These are phyloP conservation scores for Rhazya stricta DNA, from an alignment of 257 asterid genomes.

Conservation along the genomic window DNA sequence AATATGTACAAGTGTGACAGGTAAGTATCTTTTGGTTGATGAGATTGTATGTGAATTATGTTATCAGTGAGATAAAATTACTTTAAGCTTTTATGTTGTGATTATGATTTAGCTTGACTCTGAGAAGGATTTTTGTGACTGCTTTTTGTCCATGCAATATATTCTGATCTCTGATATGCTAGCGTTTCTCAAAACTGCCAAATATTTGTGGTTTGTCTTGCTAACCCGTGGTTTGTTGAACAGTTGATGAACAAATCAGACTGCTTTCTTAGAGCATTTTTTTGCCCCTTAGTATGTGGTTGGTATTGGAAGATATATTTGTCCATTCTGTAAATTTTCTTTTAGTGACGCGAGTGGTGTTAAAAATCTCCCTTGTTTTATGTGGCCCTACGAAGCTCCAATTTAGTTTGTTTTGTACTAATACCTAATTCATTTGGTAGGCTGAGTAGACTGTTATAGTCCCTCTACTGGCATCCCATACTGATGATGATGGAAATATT, in stretches of 20 bases:
- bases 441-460: neutral
- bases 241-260: neutral
- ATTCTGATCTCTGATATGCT: neutral
- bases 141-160: neutral
- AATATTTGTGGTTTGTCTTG: neutral
- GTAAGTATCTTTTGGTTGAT: conserved; percentile 33
- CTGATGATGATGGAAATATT: neutral
- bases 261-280: neutral
- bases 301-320: neutral
- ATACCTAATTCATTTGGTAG: neutral
- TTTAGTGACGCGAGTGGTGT: neutral
- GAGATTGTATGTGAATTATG: neutral
- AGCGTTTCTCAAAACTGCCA: no score
- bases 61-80: neutral
- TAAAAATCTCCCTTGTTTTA: neutral
- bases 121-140: neutral
- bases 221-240: neutral
- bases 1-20: conserved; percentile 97
- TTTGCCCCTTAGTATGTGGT: no score
- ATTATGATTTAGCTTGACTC: neutral
- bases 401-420: neutral
- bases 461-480: neutral
- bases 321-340: neutral
- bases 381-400: neutral
- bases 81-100: neutral